phyloP scores from a whole-genome alignment of 352 stramenopile genomes.

The Globisporangium megalacanthum region DNA sequence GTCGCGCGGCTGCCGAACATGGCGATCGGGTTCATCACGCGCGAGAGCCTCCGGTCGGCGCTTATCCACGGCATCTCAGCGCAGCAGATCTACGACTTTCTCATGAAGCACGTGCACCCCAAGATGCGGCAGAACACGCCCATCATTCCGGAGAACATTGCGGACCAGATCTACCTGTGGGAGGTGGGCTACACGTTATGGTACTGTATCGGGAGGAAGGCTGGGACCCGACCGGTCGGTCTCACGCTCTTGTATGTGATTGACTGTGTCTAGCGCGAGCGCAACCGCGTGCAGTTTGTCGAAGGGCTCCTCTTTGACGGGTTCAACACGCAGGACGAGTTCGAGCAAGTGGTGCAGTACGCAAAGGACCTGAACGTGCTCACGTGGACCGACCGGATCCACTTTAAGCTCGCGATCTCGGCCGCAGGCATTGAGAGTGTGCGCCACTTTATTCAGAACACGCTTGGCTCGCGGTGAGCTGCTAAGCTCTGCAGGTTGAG shows the following conservation, averaged over 20 bases:
- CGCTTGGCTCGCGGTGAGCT: slow-evolving; percentile 13
- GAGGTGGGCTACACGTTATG: slow-evolving; percentile 30
- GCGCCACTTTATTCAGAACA: slow-evolving; percentile 66
- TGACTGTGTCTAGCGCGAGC: slow-evolving; percentile 40
- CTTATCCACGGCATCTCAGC: slow-evolving; percentile 89
- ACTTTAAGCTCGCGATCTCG: slow-evolving; percentile 73
- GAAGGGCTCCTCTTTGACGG: slow-evolving; percentile 84
- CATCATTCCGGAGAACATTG: slow-evolving; percentile 86
- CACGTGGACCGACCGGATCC: slow-evolving; percentile 76
- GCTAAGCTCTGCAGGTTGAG: background rate
- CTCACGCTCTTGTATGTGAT: background rate
- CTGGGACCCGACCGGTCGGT: background rate
- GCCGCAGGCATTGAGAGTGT: slow-evolving; percentile 58
- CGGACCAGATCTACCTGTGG: slow-evolving; percentile 90
- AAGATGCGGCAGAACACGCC: slow-evolving; percentile 71
- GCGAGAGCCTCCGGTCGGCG: slow-evolving; percentile 84
- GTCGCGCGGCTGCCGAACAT: slow-evolving; percentile 87
- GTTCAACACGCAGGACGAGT: slow-evolving; percentile 81
- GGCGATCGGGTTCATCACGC: slow-evolving; percentile 89
- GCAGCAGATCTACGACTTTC: slow-evolving; percentile 90
- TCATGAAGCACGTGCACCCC: slow-evolving; percentile 85
- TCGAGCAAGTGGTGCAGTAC: slow-evolving; percentile 69
- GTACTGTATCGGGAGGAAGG: background rate
- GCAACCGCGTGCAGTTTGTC: slow-evolving; percentile 82
- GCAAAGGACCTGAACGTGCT: slow-evolving; percentile 65